Evolutionary conservation across 257 asterid species (phyloP).

Genomic region (Linderniella brevidens): DNA sequence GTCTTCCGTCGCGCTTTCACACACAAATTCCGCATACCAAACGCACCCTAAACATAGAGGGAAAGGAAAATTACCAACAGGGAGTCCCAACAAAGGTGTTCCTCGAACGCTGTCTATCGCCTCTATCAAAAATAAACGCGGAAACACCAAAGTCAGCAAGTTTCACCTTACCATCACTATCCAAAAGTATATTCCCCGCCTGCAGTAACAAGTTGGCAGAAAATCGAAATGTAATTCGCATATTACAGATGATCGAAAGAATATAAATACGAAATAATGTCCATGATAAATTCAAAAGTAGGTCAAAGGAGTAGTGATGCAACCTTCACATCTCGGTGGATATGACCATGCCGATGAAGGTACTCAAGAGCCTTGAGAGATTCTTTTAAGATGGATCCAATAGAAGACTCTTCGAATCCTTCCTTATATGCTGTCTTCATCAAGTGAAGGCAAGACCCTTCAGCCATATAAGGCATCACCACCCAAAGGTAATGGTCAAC

Average conservation of each 20-base stretch:
- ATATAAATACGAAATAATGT: not conserved
- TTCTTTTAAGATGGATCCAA: constrained; percentile 79
- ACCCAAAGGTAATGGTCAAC: constrained; percentile 95
- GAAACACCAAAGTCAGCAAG: constrained; percentile 99
- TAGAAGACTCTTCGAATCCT: constrained; percentile 93
- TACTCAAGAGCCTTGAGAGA: constrained; percentile 92
- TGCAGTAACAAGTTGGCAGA: constrained; percentile 17
- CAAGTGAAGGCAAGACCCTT: constrained; percentile 96
- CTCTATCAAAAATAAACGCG: constrained; percentile 89
- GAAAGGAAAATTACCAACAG: constrained; percentile 53
- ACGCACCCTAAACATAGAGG: constrained; percentile 7
- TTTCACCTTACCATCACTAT: constrained; percentile 77
- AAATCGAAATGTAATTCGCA: constrained; percentile 4
- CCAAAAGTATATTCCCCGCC: constrained; percentile 96
- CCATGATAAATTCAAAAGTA: too few relatives aligned
- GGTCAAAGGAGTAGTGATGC: not conserved
- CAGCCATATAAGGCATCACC: constrained; percentile 95
- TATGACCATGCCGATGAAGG: constrained; percentile 90
- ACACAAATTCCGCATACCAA: too few relatives aligned
- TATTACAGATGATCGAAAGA: not conserved
- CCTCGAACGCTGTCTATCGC: constrained; percentile 94
- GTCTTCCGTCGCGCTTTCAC: too few relatives aligned
- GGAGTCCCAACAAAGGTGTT: constrained; percentile 99
- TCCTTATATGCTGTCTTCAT: constrained; percentile 94
- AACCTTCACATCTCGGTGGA: constrained; percentile 97